phyloP scores from a whole-genome alignment of 164 flowering plant genomes.

The Vitis rupestris region DNA sequence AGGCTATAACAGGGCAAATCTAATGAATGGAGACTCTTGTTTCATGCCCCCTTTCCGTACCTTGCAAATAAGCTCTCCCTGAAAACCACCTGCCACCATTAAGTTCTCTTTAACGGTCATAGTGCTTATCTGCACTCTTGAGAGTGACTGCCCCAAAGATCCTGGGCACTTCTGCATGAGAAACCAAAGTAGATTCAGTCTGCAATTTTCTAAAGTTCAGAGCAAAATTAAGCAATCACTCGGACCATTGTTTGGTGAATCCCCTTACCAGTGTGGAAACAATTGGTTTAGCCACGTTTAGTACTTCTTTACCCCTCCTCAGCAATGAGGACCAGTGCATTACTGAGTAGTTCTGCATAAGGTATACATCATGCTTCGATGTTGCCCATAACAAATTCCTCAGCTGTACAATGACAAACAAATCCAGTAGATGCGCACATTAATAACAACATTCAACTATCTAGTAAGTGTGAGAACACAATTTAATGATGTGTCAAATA shows the following conservation, averaged over 20 bases:
- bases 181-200: not conserved
- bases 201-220: not conserved
- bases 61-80: conserved; percentile 97
- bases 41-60: conserved; percentile 28
- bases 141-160: conserved; percentile 50
- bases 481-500: not conserved
- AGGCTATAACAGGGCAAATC: too few relatives aligned
- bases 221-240: too few relatives aligned
- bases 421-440: not conserved
- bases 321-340: conserved; percentile 90
- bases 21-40: not conserved
- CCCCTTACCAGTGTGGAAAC: conserved; percentile 54
- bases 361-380: conserved; percentile 90
- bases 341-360: conserved; percentile 80
- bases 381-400: conserved; percentile 88
- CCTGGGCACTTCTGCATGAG: conserved; percentile 49
- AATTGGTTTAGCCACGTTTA: conserved; percentile 68
- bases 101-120: conserved; percentile 79
- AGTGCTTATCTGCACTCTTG: conserved; percentile 85
- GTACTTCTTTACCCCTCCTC: conserved; percentile 64
- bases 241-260: not conserved
- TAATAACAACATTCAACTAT: not conserved
- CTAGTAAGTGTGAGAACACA: not conserved
- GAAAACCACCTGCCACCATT: conserved; percentile 90
- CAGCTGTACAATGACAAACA: conserved; percentile 47